These are phyloP conservation scores for Avena eriantha DNA, from an alignment of 176 grass and related monocot species.

Conservation along the genomic window DNA sequence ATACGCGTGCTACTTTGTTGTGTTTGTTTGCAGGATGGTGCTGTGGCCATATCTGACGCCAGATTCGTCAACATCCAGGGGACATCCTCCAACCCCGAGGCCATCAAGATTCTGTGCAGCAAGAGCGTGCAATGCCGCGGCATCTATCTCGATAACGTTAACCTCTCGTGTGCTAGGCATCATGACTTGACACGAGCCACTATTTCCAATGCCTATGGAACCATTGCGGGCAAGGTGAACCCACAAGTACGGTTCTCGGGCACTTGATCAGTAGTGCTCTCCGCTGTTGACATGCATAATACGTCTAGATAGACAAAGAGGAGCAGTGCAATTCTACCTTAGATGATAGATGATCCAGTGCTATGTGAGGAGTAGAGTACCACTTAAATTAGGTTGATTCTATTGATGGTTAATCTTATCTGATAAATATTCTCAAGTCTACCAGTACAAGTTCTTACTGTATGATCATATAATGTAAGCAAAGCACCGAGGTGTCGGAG, in stretches of 20 bases:
- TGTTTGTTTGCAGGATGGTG: constrained; percentile 47
- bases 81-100: constrained; percentile 41
- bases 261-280: background rate
- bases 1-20: background rate
- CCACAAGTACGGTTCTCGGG: constrained; percentile 36
- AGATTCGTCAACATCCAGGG: constrained; percentile 53
- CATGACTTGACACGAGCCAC: background rate
- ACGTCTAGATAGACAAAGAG: background rate
- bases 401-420: constrained; percentile 18
- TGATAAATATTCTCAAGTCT: constrained; percentile 5
- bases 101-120: constrained; percentile 61
- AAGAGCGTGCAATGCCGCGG: constrained; percentile 42
- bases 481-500: background rate
- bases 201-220: constrained; percentile 56
- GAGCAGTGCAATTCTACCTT: background rate
- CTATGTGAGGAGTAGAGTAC: background rate
- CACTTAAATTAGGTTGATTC: constrained; percentile 1
- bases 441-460: background rate
- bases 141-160: constrained; percentile 52
- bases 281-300: background rate
- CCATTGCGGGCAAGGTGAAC: constrained; percentile 38
- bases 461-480: constrained; percentile 15
- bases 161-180: constrained; percentile 37
- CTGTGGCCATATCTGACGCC: constrained; percentile 56
- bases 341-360: background rate